Evolutionary conservation across 805 yeast genomes (phyloP), one percentile per base, ranked within the genome.

Genomic region (Wickerhamiella sorbophila): DNA sequence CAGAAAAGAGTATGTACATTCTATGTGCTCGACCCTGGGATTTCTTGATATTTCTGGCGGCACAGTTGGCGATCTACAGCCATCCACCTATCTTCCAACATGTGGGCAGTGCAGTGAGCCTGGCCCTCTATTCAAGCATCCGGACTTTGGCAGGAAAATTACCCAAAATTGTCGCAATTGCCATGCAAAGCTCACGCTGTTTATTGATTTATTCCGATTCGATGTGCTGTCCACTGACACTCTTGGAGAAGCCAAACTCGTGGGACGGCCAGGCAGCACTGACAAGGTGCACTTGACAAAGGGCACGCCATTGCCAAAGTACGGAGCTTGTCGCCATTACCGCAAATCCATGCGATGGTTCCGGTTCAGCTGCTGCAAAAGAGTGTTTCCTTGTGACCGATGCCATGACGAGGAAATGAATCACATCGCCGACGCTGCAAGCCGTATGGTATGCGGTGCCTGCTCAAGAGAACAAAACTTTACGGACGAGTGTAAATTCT

Each of bases 381-480:
- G 62, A 36, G 67, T 65, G 5, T 65, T 58, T 41, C 61, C 70
- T 2, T 65, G 70, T 35, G 70, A 65, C 42, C 46, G 52, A 36
- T 65, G 70, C 45, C 70, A 65, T 39, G 65, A 65, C 40, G 58
- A 46, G 24, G 57, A 58, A 20, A 48, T 56, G 38, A 56, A 55
- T 26, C 70, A 65, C 45, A 48, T 52, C 1, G 47, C 50, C 17
- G 69, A 64, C 39, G 57, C 56, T 21, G 67, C 67, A 5, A 50
- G 48, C 29, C 53, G 68, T 15, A 65, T 64, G 66, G 50, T 65
- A 5, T 65, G 70, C 40, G 70, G 68, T 4, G 52, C 50, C 45
- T 64, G 69, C 47, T 61, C 68, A 5, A 51, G 64, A 4, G 69
- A 64, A 49, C 68, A 64, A 52, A 54, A 56, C 36, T 61, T 62